A percentile compares a stretch with the other conserved stretches of the same genome.
Evolutionary conservation across 2,329 filamentous ascomycete genomes (phyloP).

Genomic region (Diaporthe citri): DNA sequence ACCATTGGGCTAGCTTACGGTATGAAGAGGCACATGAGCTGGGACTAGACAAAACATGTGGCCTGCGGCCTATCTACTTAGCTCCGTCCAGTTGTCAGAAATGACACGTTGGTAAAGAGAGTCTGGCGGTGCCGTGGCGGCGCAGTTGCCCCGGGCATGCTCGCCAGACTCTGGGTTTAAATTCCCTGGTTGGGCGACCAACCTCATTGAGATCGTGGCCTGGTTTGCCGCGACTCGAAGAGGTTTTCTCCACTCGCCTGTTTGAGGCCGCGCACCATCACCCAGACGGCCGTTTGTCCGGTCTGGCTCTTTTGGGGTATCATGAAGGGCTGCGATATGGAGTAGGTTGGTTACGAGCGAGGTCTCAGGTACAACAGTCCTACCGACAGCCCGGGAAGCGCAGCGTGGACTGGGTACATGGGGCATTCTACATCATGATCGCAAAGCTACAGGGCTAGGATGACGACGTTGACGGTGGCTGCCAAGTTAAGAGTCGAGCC

Average conservation of each 20-base stretch:
- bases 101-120: background rate
- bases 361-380: background rate
- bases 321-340: background rate
- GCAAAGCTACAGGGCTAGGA: background rate
- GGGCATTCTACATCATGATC: background rate
- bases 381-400: background rate
- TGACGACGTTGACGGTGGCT: too few species aligned
- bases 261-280: background rate
- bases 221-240: conserved; percentile 36
- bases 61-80: conserved; percentile 31
- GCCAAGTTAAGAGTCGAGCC: background rate
- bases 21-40: conserved; percentile 19
- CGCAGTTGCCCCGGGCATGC: background rate
- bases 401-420: background rate
- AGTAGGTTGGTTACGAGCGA: background rate
- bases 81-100: conserved; percentile 29
- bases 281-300: background rate
- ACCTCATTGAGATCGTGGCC: conserved; percentile 38
- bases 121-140: conserved; percentile 23
- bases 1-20: background rate
- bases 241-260: background rate
- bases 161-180: conserved; percentile 35
- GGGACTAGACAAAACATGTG: background rate
- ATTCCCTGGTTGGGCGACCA: conserved; percentile 39
- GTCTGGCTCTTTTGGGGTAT: too few species aligned